phyloP scores from a whole-genome alignment of 2,329 filamentous ascomycete species.

The Fusarium solani-melongenae region DNA sequence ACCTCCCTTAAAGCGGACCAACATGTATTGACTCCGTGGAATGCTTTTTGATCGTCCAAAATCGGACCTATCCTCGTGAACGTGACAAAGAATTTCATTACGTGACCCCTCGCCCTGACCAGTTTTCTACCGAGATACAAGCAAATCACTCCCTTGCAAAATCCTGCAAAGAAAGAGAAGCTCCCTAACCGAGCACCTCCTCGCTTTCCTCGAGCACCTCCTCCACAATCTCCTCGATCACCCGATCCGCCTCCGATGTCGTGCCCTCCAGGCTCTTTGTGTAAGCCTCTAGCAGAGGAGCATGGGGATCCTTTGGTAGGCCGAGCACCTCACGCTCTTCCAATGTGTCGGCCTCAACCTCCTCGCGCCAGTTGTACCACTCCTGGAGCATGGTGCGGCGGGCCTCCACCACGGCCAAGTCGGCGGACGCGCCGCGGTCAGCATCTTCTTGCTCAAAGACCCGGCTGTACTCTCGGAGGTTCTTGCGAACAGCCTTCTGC shows the following conservation, averaged over 20 bases:
- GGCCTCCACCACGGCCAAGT: conserved; percentile 91
- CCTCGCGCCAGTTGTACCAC: conserved; percentile 87
- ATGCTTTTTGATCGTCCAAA: conserved; percentile 38
- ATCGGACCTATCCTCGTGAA: conserved; percentile 37
- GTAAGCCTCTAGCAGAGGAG: conserved; percentile 69
- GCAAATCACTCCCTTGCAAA: conserved; percentile 45
- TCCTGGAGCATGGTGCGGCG: conserved; percentile 85
- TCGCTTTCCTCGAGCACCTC: conserved; percentile 89
- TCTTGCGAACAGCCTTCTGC: conserved; percentile 98
- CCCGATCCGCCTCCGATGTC: conserved; percentile 75
- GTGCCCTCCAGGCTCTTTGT: conserved; percentile 61
- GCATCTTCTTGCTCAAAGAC: conserved; percentile 95
- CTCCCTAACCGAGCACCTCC: conserved; percentile 68
- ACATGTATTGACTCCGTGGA: conserved; percentile 31
- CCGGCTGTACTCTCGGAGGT: conserved; percentile 95
- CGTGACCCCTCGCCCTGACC: conserved; percentile 47
- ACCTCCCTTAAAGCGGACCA: conserved; percentile 2
- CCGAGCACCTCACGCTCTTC: conserved; percentile 78
- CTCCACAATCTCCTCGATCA: conserved; percentile 90
- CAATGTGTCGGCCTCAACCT: conserved; percentile 75
- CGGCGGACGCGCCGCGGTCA: conserved; percentile 91
- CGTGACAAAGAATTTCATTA: conserved; percentile 48
- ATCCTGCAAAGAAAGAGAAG: conserved; percentile 42
- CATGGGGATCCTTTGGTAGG: conserved; percentile 72
- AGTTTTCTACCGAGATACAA: conserved; percentile 50